These are phyloP conservation scores for Neostapfia colusana DNA, from an alignment of 176 grass and related monocot genomes.

Conservation along the genomic window DNA sequence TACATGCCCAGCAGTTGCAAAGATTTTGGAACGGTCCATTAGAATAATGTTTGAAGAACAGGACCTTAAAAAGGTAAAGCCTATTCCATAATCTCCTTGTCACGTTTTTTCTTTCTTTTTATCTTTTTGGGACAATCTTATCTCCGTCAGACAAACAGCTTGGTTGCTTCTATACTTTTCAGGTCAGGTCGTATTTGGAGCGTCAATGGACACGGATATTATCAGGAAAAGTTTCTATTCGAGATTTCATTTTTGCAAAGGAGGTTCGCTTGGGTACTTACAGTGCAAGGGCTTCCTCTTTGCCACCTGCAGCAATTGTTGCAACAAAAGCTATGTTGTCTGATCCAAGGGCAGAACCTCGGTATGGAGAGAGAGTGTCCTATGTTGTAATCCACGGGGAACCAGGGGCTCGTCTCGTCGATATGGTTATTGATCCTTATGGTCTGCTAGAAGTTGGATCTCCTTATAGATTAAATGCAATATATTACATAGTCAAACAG, in stretches of 20 bases:
- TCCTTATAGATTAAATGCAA: constrained; percentile 72
- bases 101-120: constrained; percentile 24
- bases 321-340: constrained; percentile 71
- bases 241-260: constrained; percentile 93
- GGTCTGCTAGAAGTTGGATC: constrained; percentile 65
- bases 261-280: constrained; percentile 84
- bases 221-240: constrained; percentile 76
- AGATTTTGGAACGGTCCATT: constrained; percentile 85
- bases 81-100: constrained; percentile 28
- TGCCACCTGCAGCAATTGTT: constrained; percentile 91
- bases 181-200: constrained; percentile 85
- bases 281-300: constrained; percentile 58
- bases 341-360: constrained; percentile 82
- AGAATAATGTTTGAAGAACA: constrained; percentile 92
- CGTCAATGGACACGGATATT: constrained; percentile 85
- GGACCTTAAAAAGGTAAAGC: constrained; percentile 64
- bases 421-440: constrained; percentile 91
- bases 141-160: constrained; percentile 11
- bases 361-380: constrained; percentile 73
- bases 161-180: constrained; percentile 34
- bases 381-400: constrained; percentile 92
- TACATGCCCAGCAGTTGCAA: constrained; percentile 83
- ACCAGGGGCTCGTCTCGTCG: constrained; percentile 82
- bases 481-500: constrained; percentile 93
- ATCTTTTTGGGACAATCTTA: neutral